Evolutionary conservation across 805 yeast genomes (phyloP), one percentile per base, ranked within the genome.

Genomic region (Candida tibetensis): DNA sequence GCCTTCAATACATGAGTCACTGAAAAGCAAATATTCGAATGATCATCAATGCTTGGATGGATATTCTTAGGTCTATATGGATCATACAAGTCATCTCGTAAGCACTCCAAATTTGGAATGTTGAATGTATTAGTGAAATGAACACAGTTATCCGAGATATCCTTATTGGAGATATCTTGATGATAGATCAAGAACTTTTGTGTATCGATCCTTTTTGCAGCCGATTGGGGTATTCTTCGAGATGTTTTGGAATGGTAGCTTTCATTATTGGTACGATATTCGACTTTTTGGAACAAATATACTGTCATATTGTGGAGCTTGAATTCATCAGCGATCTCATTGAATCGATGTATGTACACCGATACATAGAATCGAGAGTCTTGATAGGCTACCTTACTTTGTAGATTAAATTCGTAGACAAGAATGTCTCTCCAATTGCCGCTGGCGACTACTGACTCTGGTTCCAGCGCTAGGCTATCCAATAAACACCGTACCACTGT

Each of bases 391-490:
- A 49, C 29, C 25, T 48, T 46, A 36, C 40, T 40, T 27, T 41
- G 52, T 25, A 43, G 38, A 14, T 35, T 30, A 25, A 45, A 46
- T 28, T 51, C 52, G 29, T 51, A 51, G 9, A 47, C 36, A 3
- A 51, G 34, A 12, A 48, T 17, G 22, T 45, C 37, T 28, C 53
- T 30, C 55, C 55, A 51, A 31, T 46, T 48, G 2, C 55, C 55
- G 2, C 47, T 36, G n/a, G 46, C 49, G 19, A 44, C 34, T 5
- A 51, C 28, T 9, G 52, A 41, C 22, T 28, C 39, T 4, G 37
- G 18, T n/a, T 17, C 22, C 12, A 27, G 30, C 3, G 32, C 30
- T 15, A n/a, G n/a, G n/a, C 18, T 26, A 17, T 26, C 27, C 12
- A 21, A 17, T 17, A 21, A 5, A 9, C 37, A 32, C n/a, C 40